Base-by-base conservation (phyloP, 371 early-diverging fungal genomes). In the Entomophthora muscae region DNA sequence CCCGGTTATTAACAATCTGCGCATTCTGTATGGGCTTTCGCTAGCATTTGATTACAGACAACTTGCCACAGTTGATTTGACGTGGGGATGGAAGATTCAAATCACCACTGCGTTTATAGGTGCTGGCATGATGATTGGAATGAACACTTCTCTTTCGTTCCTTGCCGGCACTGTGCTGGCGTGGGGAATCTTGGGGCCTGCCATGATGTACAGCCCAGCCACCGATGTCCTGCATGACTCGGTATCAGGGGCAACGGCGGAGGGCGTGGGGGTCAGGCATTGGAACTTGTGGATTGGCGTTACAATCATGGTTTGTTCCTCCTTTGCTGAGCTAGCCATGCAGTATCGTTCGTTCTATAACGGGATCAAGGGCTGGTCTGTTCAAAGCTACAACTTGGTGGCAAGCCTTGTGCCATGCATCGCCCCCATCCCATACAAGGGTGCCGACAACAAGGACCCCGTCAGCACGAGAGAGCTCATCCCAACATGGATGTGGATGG, bases 251-350 rank as follows among this genome's bases (percentile, higher is more conserved):
- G 77, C 77, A 66, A 66, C 65, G 17, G 7, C 27, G 2, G 62
- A 53, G 3, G 73, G 73, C 52, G 70, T 68, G 52, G 71, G 75
- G 33, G 75, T 75, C 17, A 75, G 77, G 58, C 71, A 70, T 27
- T 79, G 80, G 80, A 80, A 78, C 71, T 67, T 82, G 30, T 82
- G 83, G 86, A 83, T 85, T 22, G 88, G 88, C 70, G 80, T 87
- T 67, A 77, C 80, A 7, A 72, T 85, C 33, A 84, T 87, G 84
- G 76, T 83, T 52, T 69, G 78, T 31, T 67, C 81, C 52, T 73
- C 82, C n/a, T 80, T 85, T 64, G 68, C 82, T 17, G 85, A 85
- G 72, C 70, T 85, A 30, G 69, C 73, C 62, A 68, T 73, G 30
- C 78, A 77, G 61, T 82, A 80, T 58, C 70, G 73, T n/a, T 70